These are phyloP conservation scores for Cadophora malorum DNA, from an alignment of 2,329 filamentous ascomycete genomes.

Conservation along the genomic window DNA sequence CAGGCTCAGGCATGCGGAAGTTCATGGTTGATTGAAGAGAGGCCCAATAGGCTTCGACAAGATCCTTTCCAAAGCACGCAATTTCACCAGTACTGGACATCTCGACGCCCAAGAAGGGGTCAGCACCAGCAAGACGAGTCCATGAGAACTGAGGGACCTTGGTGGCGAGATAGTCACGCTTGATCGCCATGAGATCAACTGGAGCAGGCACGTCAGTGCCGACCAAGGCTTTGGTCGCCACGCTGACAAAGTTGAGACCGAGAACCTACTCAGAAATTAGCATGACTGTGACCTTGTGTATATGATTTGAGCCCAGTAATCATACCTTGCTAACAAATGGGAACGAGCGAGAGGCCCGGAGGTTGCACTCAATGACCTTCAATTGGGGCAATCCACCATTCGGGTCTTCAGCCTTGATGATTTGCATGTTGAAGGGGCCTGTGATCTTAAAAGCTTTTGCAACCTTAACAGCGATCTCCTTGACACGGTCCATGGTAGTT, in stretches of 20 bases:
- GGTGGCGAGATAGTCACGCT: slow-evolving; percentile 92
- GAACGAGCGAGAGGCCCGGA: slow-evolving; percentile 96
- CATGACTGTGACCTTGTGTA: too few species aligned
- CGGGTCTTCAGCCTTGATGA: slow-evolving; percentile 87
- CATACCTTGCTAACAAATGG: slow-evolving; percentile 87
- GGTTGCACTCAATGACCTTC: slow-evolving; percentile 98
- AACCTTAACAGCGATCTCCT: slow-evolving; percentile 95
- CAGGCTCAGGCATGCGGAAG: slow-evolving; percentile 94
- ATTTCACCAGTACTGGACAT: slow-evolving; percentile 98
- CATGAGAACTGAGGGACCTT: slow-evolving; percentile 99
- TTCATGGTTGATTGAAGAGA: slow-evolving; percentile 98
- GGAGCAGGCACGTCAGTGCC: slow-evolving; percentile 84
- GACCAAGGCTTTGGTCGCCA: slow-evolving; percentile 90
- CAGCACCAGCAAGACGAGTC: slow-evolving; percentile 95
- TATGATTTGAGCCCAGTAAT: too few species aligned
- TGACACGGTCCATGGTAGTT: slow-evolving; percentile 81
- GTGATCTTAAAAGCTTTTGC: slow-evolving; percentile 85
- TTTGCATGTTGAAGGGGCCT: slow-evolving; percentile 99
- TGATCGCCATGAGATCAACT: slow-evolving; percentile 84
- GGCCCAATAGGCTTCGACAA: slow-evolving; percentile 97
- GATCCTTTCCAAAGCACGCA: slow-evolving; percentile 96
- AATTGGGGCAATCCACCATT: slow-evolving; percentile 77
- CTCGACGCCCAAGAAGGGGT: slow-evolving; percentile 97
- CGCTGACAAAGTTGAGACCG: slow-evolving; percentile 94
- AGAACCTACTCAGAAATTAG: slow-evolving; percentile 60